Percentiles rank a stretch among this genome's conserved stretches.
phyloP scores from a whole-genome alignment of 1,284 basidiomycete genomes.

The Flammula alnicola region DNA sequence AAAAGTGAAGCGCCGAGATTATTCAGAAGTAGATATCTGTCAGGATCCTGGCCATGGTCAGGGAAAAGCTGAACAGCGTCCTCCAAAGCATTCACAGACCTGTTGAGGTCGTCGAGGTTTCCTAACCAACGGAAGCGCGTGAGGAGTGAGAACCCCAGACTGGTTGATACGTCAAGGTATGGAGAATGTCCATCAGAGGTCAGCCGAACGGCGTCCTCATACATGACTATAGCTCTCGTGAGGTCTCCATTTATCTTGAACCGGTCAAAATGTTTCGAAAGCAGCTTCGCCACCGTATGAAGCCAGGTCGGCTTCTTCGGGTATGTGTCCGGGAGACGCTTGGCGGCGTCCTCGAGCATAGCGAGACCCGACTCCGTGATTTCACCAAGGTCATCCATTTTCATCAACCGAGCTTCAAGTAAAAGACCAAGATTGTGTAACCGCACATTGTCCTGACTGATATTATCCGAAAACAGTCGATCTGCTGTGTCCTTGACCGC shows the following conservation, averaged over 20 bases:
- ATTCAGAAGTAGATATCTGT: background rate
- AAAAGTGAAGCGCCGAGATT: background rate
- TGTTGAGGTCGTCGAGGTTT: background rate
- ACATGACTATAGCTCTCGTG: background rate
- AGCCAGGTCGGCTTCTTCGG: slow-evolving; percentile 3
- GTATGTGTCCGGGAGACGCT: background rate
- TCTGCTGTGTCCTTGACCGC: too few species aligned
- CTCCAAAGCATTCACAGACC: background rate
- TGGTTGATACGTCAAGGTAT: background rate
- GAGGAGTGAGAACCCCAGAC: background rate
- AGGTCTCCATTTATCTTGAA: background rate
- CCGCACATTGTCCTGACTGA: too few species aligned
- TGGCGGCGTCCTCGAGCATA: background rate
- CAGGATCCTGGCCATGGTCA: background rate
- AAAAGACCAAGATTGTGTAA: too few species aligned
- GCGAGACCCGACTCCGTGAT: background rate
- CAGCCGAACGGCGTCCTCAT: background rate
- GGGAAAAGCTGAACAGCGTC: background rate
- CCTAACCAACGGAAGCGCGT: background rate
- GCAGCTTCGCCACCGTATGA: background rate
- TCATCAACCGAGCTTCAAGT: background rate
- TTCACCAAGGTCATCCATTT: background rate
- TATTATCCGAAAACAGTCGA: too few species aligned
- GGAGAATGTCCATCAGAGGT: too few species aligned
- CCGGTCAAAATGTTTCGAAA: background rate